Conservation (phyloP, 257 asterid species). For the Anisodus tanguticus region DNA sequence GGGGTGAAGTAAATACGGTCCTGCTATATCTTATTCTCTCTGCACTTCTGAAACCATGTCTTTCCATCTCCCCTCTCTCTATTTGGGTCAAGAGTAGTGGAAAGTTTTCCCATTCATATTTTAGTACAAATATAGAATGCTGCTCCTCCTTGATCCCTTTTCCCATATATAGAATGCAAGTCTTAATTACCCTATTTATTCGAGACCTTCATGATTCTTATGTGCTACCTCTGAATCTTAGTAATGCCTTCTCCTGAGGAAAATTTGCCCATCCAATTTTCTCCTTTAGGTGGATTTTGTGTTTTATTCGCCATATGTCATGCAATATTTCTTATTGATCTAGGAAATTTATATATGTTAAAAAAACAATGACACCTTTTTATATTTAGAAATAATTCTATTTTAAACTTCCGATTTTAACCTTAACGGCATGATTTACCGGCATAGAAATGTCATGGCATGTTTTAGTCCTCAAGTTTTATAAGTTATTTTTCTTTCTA, state of each 20-base stretch:
- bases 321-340: neutral
- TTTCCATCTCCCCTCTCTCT: neutral
- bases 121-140: neutral
- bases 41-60: neutral
- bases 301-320: too few relatives aligned
- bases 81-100: neutral
- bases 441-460: neutral
- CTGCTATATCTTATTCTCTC: neutral
- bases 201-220: neutral
- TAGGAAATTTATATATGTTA: too few relatives aligned
- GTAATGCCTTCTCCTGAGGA: neutral
- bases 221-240: neutral
- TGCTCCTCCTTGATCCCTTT: neutral
- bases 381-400: neutral
- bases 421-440: neutral
- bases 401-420: neutral
- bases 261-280: too few relatives aligned
- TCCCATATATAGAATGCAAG: too few relatives aligned
- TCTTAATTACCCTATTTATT: neutral
- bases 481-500: neutral
- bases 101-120: neutral
- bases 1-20: slow-evolving; percentile 5
- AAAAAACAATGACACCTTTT: neutral
- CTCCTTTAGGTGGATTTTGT: too few relatives aligned
- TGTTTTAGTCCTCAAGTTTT: neutral